Evolutionary conservation across 768 basidiomycete genomes (phyloP), one percentile per base, ranked within the genome.

Genomic region (Cubamyces sp.): DNA sequence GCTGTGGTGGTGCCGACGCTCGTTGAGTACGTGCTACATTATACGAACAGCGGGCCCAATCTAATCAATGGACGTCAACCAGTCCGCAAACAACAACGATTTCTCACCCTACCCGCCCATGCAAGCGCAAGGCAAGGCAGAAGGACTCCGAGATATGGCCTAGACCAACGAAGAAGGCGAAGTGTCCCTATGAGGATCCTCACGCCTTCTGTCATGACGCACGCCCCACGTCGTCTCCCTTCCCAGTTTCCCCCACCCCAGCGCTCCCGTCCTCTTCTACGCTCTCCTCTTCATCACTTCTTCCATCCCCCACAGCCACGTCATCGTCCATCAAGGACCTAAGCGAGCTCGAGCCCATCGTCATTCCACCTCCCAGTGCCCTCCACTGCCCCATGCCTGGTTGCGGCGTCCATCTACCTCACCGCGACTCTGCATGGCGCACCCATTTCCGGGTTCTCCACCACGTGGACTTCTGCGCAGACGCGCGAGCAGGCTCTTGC

Each of bases 341-440:
- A 9, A 11, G 9, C 1, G 34, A 34, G 34, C 58, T 49, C 16
- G 19, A 21, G 42, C 58, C 51, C 28, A 53, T 60, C 58, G 42
- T 23, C 49, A 42, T 60, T 5, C 18, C 12, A 5, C 51, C 58
- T 11, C 12, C 41, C 7, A 25, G 8, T 7, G 41, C n/a, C 19
- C 50, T 52, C 3, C 23, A 26, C 50, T 53, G 58, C 58, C 58
- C 51, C 41, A 45, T 60, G 42, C 58, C 50, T 6, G 37, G 37
- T 9, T 60, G 58, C 43, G 50, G 30, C 16, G 41, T 53, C 3
- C 14, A 16, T 19, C 50, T 60, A 30, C 28, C 50, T 19, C 39
- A 40, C 21, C 34, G 28, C 21, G 50, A 53, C 50, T 58, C 57
- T 12, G 39, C 49, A 14, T 60, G 58, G 58, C 58, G 58, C 50